Base-by-base conservation (phyloP, 768 basidiomycete species). In the Suillus americanus region DNA sequence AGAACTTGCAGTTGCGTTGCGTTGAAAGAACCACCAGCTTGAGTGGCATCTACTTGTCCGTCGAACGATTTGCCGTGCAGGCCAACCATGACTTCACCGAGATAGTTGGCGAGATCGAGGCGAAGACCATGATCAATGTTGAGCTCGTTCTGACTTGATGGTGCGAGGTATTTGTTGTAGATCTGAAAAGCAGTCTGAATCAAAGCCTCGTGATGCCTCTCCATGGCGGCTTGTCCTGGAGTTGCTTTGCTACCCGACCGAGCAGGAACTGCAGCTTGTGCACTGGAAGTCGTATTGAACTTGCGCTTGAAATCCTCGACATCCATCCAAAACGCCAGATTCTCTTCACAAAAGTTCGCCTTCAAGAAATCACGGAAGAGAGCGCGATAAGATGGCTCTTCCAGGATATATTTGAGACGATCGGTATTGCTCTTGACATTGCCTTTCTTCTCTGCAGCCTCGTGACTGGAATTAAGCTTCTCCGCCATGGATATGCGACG, bases 121-220 rank as follows among this genome's bases (percentile, higher is more conserved):
- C 97, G 89, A 45, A 99, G 82, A 45, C 91, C 93, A 75, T 99
- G 97, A 74, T 99, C 97, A 69, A 99, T 99, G 79, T 99, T 99
- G 66, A 99, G 86, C 79, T 99, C 97, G 79, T 91, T 94, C 65
- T 90, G 92, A 75, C 94, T 96, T 35, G 95, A 93, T 1, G 95
- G 96, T 0, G 97, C 97, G 28, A 99, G 88, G 73, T 98, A 99
- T 60, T 87, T 95, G 81, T 93, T 90, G 81, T 94, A 96, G 68
- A 95, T 97, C 62, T 89, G 85, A 69, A 97, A 95, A 8, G 97
- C 96, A 64, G 94, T 95, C 69, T 92, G 90, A 71, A 99, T 96
- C 69, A 99, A 82, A 28, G 93, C 86, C 74, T 97, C 94, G 80
- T 99, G 96, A 75, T 99, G 97, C 65, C 86, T 89, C 79, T 99